Evolutionary conservation across 176 grass and related monocot genomes (phyloP).

Genomic region (Tuctoria greenei): DNA sequence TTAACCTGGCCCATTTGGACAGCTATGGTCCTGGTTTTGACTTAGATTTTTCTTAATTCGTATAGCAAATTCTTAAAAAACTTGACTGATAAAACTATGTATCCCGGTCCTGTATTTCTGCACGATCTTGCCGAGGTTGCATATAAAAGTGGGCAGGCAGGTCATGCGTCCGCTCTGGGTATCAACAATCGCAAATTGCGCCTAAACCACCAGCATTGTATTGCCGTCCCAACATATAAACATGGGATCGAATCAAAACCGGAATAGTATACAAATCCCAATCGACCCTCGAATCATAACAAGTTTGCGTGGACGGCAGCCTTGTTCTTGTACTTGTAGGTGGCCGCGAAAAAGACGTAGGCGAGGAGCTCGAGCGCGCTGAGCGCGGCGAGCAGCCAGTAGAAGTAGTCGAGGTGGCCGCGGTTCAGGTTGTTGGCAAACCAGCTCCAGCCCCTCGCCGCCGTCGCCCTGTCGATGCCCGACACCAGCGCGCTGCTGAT

Average conservation of each 20-base stretch:
- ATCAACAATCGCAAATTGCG: too few relatives aligned
- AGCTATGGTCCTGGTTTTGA: too few relatives aligned
- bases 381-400: conserved; percentile 47
- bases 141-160: too few relatives aligned
- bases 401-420: conserved; percentile 54
- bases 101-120: too few relatives aligned
- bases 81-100: too few relatives aligned
- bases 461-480: conserved; percentile 23
- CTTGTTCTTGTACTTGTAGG: conserved; percentile 53
- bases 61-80: too few relatives aligned
- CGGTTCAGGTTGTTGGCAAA: conserved; percentile 53
- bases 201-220: not conserved
- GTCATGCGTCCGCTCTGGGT: too few relatives aligned
- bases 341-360: conserved; percentile 30
- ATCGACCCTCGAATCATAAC: not conserved
- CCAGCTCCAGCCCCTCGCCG: conserved; percentile 39
- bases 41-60: too few relatives aligned
- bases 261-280: not conserved
- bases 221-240: not conserved
- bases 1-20: too few relatives aligned
- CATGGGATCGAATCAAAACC: not conserved
- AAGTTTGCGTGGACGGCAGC: not conserved
- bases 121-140: too few relatives aligned
- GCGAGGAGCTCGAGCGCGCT: conserved; percentile 47
- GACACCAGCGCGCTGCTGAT: conserved; percentile 46